Conservation (phyloP, 2,329 filamentous ascomycete genomes). For the Ophiostoma angusticollis region DNA sequence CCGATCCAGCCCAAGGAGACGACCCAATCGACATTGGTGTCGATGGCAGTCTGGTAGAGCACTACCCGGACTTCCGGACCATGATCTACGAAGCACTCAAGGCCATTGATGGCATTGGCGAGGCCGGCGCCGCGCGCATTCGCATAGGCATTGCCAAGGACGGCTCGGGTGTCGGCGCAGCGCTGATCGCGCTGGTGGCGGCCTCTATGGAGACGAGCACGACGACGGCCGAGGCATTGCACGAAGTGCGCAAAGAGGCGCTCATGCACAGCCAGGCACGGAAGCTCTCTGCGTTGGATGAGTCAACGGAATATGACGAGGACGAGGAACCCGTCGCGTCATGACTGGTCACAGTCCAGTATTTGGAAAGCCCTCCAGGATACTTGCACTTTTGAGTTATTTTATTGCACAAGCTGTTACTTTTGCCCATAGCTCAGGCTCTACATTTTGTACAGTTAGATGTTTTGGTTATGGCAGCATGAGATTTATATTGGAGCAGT, state of each 20-base stretch:
- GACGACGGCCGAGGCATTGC: conserved; percentile 25
- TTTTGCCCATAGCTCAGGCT: too few species aligned
- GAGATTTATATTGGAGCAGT: too few species aligned
- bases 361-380: too few species aligned
- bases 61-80: conserved; percentile 84
- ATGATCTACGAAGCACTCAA: conserved; percentile 75
- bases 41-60: conserved; percentile 87
- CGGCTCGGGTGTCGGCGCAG: conserved; percentile 88
- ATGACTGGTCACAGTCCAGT: background rate
- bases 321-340: conserved; percentile 10
- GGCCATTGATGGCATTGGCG: conserved; percentile 64
- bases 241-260: conserved; percentile 26
- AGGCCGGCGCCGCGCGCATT: conserved; percentile 68
- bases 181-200: conserved; percentile 84
- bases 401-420: too few species aligned
- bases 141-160: conserved; percentile 95
- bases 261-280: conserved; percentile 20
- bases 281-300: conserved; percentile 16
- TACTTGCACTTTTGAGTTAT: too few species aligned
- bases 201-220: conserved; percentile 46
- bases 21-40: conserved; percentile 81
- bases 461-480: too few species aligned
- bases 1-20: conserved; percentile 41
- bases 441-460: too few species aligned
- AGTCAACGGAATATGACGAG: conserved; percentile 14